phyloP scores from a whole-genome alignment of 2,329 filamentous ascomycete species.

The Aphanoascus verrucosus region DNA sequence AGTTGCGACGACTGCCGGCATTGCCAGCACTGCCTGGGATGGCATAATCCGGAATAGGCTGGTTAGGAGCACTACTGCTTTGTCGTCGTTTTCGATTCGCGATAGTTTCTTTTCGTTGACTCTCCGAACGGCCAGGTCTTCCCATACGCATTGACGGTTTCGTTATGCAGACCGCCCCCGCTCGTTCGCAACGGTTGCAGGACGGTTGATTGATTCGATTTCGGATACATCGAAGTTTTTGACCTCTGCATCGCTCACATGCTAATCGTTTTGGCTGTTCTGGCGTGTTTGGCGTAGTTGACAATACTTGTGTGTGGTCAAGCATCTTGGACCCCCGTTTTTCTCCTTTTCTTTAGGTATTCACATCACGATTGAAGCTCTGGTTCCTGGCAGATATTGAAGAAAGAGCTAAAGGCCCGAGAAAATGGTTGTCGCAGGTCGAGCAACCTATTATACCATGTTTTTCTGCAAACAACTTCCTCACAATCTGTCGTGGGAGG shows the following conservation, averaged over 20 bases:
- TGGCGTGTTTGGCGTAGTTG: neutral
- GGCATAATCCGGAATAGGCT: neutral
- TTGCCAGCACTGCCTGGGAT: neutral
- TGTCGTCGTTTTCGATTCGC: constrained; percentile 7
- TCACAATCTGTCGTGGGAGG: neutral
- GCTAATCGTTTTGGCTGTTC: constrained; percentile 9
- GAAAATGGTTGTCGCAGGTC: neutral
- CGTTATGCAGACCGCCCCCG: constrained; percentile 9
- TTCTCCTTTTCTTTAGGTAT: neutral
- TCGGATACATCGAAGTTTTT: constrained; percentile 9
- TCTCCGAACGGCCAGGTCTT: constrained; percentile 7
- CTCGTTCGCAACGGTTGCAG: constrained; percentile 8
- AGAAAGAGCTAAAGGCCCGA: neutral
- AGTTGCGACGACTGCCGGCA: neutral
- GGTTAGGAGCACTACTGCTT: neutral
- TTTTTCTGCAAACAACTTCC: neutral
- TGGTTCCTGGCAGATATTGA: neutral
- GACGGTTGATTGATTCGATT: constrained; percentile 8
- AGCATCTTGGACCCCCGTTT: neutral
- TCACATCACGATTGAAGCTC: neutral
- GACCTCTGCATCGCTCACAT: constrained; percentile 11
- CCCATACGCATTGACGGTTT: constrained; percentile 10
- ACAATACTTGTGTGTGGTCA: neutral
- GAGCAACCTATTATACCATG: neutral
- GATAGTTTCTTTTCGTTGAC: constrained; percentile 7